Conservation (phyloP, 2,329 filamentous ascomycete species). For the Colletotrichum sp. region DNA sequence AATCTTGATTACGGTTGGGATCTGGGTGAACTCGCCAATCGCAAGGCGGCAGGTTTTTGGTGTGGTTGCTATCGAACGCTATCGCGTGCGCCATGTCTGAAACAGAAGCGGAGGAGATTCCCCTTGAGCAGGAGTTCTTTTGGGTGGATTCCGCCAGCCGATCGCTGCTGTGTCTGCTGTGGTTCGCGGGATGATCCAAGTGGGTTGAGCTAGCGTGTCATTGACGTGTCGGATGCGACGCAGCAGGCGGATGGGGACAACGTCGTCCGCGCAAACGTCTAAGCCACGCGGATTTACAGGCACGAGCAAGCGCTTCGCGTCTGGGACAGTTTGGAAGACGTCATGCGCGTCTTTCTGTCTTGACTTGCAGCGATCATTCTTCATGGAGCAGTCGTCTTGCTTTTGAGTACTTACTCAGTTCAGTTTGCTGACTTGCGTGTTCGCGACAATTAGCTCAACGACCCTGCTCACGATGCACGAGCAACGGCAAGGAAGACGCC, state of each 20-base stretch:
- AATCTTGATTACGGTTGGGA: constrained; percentile 6
- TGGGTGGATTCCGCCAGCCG: background rate
- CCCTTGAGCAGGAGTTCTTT: background rate
- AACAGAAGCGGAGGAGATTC: constrained; percentile 13
- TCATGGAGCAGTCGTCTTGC: background rate
- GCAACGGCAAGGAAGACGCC: constrained; percentile 79
- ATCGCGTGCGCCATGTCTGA: constrained; percentile 7
- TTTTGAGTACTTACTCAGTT: background rate
- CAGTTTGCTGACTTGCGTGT: constrained; percentile 10
- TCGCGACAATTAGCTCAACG: constrained; percentile 62
- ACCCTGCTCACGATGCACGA: constrained; percentile 78
- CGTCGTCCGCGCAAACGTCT: background rate
- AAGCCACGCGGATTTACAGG: background rate
- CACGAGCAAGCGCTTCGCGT: constrained; percentile 8
- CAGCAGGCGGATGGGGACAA: background rate
- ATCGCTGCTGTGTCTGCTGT: constrained; percentile 1
- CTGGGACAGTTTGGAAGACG: background rate
- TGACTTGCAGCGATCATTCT: background rate
- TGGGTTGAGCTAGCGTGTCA: constrained; percentile 12
- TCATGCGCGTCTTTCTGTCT: background rate
- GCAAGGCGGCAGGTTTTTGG: background rate
- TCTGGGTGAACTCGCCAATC: constrained; percentile 9
- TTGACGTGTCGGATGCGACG: constrained; percentile 13
- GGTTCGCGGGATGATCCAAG: constrained; percentile 11
- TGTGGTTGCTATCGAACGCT: constrained; percentile 3